Conservation (phyloP, 225 moss, liverwort and hornwort genomes). For the Lunularia cruciata region DNA sequence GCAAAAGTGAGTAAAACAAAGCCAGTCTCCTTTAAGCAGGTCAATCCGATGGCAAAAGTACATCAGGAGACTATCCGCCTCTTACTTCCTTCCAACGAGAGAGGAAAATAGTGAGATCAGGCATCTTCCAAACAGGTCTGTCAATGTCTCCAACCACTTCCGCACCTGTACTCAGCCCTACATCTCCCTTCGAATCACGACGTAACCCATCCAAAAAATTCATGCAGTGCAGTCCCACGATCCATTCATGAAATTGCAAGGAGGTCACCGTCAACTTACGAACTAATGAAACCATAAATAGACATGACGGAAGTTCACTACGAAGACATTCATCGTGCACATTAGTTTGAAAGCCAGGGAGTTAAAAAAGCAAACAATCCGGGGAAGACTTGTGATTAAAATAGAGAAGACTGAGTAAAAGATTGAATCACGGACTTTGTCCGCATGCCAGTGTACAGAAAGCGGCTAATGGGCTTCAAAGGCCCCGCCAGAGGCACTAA, state of each 20-base stretch:
- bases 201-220: not conserved
- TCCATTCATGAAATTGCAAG: not conserved
- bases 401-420: conserved; percentile 44
- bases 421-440: conserved; percentile 62
- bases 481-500: conserved; percentile 46
- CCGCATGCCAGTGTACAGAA: conserved; percentile 54
- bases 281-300: not conserved
- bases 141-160: conserved; percentile 8
- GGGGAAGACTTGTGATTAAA: conserved; percentile 38
- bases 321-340: conserved; percentile 4
- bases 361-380: conserved; percentile 24
- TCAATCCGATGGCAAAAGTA: not conserved
- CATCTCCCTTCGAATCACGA: conserved; percentile 12
- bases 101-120: not conserved
- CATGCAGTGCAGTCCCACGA: not conserved
- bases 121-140: not conserved
- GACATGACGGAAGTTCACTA: not conserved
- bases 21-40: not conserved
- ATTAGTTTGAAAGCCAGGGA: not conserved
- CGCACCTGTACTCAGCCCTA: conserved; percentile 10
- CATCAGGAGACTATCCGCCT: not conserved
- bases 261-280: not conserved
- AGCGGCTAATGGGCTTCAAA: conserved; percentile 40
- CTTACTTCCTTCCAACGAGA: not conserved
- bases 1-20: no score